A percentile compares a stretch with the other conserved stretches of the same genome.
These are phyloP conservation scores for Smithsoniella earleae DNA, from an alignment of 163 green algal species.

Conservation along the genomic window DNA sequence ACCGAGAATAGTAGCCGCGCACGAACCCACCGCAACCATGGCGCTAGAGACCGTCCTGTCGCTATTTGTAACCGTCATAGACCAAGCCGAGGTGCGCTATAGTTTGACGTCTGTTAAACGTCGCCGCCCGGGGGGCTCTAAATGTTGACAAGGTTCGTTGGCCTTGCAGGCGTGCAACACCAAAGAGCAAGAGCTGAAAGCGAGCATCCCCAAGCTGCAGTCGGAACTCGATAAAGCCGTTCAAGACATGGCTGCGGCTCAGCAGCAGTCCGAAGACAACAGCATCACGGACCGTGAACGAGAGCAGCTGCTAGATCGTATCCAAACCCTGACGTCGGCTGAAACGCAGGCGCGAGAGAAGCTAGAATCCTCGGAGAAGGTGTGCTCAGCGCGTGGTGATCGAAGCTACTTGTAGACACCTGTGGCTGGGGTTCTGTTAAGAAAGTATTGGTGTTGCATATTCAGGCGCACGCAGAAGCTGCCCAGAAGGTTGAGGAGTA, in stretches of 20 bases:
- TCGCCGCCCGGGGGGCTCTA: neutral
- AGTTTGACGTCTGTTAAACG: neutral
- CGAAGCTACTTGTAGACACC: too few species aligned
- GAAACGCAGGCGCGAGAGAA: too few species aligned
- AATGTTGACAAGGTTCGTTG: neutral
- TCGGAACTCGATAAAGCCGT: neutral
- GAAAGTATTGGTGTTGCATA: too few species aligned
- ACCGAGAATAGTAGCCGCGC: neutral
- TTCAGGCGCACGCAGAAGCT: too few species aligned
- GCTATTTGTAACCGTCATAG: neutral
- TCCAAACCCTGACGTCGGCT: neutral
- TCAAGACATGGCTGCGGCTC: neutral
- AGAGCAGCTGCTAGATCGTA: constrained; percentile 2
- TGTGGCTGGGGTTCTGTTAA: too few species aligned
- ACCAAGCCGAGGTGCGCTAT: neutral
- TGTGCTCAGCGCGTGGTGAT: too few species aligned
- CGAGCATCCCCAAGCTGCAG: neutral
- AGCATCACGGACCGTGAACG: neutral
- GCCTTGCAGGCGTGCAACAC: neutral
- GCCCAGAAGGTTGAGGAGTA: too few species aligned
- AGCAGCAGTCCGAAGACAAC: neutral
- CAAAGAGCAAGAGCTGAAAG: neutral
- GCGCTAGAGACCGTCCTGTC: neutral
- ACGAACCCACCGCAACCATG: neutral
- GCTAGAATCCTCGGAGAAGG: too few species aligned